These are phyloP conservation scores for Metrosideros polymorpha DNA, from an alignment of 441 rosid genomes.

Conservation along the genomic window DNA sequence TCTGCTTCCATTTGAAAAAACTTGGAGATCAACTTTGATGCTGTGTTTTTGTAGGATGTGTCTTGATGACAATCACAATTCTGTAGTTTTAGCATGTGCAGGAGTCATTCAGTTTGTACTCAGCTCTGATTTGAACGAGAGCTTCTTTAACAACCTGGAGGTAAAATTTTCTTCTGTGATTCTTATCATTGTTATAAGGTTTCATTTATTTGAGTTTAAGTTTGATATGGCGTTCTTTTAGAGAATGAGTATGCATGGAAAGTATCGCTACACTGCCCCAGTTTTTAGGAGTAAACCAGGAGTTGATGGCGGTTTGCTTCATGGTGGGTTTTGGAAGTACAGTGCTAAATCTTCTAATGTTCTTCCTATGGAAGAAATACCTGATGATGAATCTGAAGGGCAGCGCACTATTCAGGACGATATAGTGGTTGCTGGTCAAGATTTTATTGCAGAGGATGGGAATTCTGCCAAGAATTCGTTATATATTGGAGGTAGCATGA, in stretches of 20 bases:
- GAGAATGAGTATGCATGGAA: constrained; percentile 35
- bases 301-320: constrained; percentile 67
- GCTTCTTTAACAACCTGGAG: constrained; percentile 59
- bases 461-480: constrained; percentile 60
- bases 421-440: constrained; percentile 77
- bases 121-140: constrained; percentile 62
- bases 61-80: constrained; percentile 80
- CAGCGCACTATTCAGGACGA: constrained; percentile 78
- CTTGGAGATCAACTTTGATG: neutral
- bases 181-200: neutral
- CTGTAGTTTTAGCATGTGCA: constrained; percentile 71
- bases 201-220: neutral
- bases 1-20: neutral
- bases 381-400: constrained; percentile 51
- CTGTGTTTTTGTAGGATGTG: constrained; percentile 49
- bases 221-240: constrained; percentile 13
- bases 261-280: constrained; percentile 54
- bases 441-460: constrained; percentile 96
- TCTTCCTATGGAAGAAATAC: constrained; percentile 26
- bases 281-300: constrained; percentile 81
- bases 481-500: constrained; percentile 55
- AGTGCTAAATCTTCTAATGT: constrained; percentile 78
- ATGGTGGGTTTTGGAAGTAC: constrained; percentile 91
- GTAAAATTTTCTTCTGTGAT: constrained; percentile 21
- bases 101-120: constrained; percentile 56